Percentiles rank a stretch among this genome's conserved stretches.
Conservation (phyloP, 2,329 filamentous ascomycete genomes). For the Cryphonectria naterciae region DNA sequence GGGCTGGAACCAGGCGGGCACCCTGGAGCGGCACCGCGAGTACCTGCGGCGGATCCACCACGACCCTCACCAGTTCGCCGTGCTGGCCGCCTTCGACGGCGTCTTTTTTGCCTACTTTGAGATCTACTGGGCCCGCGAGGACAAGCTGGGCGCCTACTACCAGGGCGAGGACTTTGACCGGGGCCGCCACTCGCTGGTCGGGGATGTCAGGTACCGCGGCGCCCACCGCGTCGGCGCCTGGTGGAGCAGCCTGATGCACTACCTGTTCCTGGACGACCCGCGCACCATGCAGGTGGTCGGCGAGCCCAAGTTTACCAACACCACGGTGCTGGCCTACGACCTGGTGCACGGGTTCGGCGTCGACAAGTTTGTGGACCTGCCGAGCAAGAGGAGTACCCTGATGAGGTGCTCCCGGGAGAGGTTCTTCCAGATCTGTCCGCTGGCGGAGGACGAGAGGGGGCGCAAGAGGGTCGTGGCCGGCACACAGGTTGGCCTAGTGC, state of each 20-base stretch:
- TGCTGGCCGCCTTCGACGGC: slow-evolving; percentile 74
- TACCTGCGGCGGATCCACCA: slow-evolving; percentile 71
- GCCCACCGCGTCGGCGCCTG: slow-evolving; percentile 64
- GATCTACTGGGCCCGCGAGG: slow-evolving; percentile 74
- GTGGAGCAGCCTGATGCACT: slow-evolving; percentile 67
- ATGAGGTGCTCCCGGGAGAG: slow-evolving; percentile 67
- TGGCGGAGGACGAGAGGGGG: slow-evolving; percentile 45
- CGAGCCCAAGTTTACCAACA: slow-evolving; percentile 74
- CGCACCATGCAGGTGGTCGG: slow-evolving; percentile 62
- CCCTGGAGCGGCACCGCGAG: slow-evolving; percentile 72
- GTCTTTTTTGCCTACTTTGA: slow-evolving; percentile 78
- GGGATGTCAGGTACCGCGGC: slow-evolving; percentile 62
- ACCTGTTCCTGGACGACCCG: slow-evolving; percentile 64
- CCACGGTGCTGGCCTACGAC: slow-evolving; percentile 74
- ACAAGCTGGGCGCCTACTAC: slow-evolving; percentile 61
- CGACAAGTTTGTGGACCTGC: slow-evolving; percentile 73
- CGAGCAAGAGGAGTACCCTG: slow-evolving; percentile 72
- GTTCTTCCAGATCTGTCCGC: slow-evolving; percentile 70
- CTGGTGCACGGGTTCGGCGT: slow-evolving; percentile 73
- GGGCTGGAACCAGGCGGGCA: slow-evolving; percentile 81
- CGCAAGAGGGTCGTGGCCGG: slow-evolving; percentile 60
- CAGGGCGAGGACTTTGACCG: slow-evolving; percentile 60
- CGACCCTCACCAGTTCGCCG: slow-evolving; percentile 72
- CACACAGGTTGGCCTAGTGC: slow-evolving; percentile 56
- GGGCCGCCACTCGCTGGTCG: slow-evolving; percentile 61